A percentile compares a stretch with the other conserved stretches of the same genome.
Conservation (phyloP, 371 early-diverging fungal genomes). For the Lichtheimia hyalospora region DNA sequence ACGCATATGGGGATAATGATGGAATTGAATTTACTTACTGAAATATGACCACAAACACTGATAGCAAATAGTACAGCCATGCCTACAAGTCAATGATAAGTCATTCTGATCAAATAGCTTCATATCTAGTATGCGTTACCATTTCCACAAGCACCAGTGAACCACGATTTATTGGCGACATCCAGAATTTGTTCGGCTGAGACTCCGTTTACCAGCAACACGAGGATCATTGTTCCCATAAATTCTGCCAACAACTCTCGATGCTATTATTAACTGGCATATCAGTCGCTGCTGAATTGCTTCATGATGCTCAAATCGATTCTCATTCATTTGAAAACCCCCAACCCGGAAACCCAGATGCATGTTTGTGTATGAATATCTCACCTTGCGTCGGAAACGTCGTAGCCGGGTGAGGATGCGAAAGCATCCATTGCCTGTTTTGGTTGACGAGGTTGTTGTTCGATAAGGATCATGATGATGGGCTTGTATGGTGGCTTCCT, state of each 20-base stretch:
- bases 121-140: conserved; percentile 20
- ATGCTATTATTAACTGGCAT: conserved; percentile 20
- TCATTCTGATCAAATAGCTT: too few relatives aligned
- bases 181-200: conserved; percentile 52
- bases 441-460: background rate
- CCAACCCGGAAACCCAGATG: background rate
- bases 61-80: conserved; percentile 48
- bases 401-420: background rate
- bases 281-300: background rate
- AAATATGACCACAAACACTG: conserved; percentile 72
- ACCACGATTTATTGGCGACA: conserved; percentile 32
- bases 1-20: background rate
- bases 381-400: conserved; percentile 9
- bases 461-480: background rate
- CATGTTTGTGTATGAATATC: background rate
- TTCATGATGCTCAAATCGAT: background rate
- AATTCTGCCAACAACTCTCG: conserved; percentile 82
- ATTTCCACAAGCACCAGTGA: conserved; percentile 34
- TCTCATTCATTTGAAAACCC: too few relatives aligned
- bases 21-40: too few relatives aligned
- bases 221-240: conserved; percentile 73
- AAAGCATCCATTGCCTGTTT: background rate
- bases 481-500: background rate
- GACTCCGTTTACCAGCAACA: conserved; percentile 69
- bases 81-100: too few relatives aligned